Conservation (phyloP, 192 early-diverging fungal species). For the Coemansia sp. region DNA sequence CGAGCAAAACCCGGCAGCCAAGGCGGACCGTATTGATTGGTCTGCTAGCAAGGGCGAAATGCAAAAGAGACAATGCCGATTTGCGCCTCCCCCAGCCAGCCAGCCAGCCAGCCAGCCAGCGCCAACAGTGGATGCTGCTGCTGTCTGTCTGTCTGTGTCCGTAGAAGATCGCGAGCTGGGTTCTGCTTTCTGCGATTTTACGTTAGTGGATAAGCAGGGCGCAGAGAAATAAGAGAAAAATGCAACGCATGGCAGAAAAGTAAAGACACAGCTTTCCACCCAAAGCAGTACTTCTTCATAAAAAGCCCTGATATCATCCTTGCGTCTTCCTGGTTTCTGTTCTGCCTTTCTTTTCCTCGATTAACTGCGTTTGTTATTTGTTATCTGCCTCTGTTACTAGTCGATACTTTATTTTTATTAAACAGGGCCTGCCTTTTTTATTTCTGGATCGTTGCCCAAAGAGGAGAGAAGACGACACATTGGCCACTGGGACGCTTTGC, state of each 20-base stretch:
- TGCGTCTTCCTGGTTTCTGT: constrained; percentile 5
- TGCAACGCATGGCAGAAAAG: background rate
- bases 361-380: constrained; percentile 11
- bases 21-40: too few relatives aligned
- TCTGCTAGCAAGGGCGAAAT: too few relatives aligned
- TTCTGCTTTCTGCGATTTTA: too few relatives aligned
- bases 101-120: too few relatives aligned
- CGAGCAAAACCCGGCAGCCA: too few relatives aligned
- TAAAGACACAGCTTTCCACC: background rate
- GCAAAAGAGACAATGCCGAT: too few relatives aligned
- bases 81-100: too few relatives aligned
- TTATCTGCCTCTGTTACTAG: constrained; percentile 2
- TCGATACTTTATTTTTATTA: background rate
- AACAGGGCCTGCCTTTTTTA: constrained; percentile 3
- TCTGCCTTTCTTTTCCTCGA: background rate
- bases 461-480: background rate
- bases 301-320: constrained; percentile 11
- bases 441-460: background rate
- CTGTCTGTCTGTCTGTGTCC: too few relatives aligned
- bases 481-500: background rate
- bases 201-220: too few relatives aligned
- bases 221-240: too few relatives aligned
- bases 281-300: constrained; percentile 10
- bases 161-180: too few relatives aligned
- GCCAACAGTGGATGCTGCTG: too few relatives aligned